Evolutionary conservation across 116 monocot genomes (phyloP).

Genomic region (Phalaenopsis hybrid): DNA sequence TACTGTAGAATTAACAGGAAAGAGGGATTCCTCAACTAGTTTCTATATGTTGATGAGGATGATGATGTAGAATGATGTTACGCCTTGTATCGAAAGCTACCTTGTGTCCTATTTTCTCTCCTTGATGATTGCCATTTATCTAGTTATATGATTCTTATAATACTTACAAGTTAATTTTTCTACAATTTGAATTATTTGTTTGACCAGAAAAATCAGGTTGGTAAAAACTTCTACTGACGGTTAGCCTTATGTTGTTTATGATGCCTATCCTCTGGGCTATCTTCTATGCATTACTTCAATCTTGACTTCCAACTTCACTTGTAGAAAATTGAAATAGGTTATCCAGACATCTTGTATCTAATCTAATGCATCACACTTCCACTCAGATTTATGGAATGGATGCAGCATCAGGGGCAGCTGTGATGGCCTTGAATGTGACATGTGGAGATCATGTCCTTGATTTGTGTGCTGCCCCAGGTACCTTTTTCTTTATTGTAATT

Average conservation of each 20-base stretch:
- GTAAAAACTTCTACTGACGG: background rate
- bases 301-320: conserved; percentile 5
- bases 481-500: background rate
- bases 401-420: conserved; percentile 97
- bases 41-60: background rate
- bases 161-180: background rate
- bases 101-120: background rate
- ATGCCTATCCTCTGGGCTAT: background rate
- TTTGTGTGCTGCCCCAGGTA: conserved; percentile 95
- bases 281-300: background rate
- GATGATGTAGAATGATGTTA: background rate
- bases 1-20: no score
- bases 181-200: background rate
- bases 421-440: conserved; percentile 57
- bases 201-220: background rate
- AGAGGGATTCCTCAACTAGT: no score
- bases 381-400: conserved; percentile 96
- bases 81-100: background rate
- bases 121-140: background rate
- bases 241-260: background rate
- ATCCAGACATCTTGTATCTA: background rate
- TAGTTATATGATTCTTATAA: background rate
- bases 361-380: background rate
- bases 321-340: background rate
- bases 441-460: conserved; percentile 93